phyloP scores from a whole-genome alignment of 2,329 filamentous ascomycete genomes.

The Kalaharituber pfeilii region DNA sequence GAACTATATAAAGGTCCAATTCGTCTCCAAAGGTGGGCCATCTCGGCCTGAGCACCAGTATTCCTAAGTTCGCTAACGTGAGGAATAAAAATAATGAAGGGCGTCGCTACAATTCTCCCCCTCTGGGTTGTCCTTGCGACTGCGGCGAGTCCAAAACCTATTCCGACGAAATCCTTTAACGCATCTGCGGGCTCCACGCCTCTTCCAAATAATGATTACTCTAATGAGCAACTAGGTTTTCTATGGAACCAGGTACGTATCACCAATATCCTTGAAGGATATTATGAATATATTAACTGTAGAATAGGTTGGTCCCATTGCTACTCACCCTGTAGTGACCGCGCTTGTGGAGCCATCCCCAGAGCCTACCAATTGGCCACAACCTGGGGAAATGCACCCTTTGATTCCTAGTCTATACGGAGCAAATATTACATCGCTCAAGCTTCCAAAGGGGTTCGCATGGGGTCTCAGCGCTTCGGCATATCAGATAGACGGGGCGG shows the following conservation, averaged over 20 bases:
- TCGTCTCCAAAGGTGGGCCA: not conserved
- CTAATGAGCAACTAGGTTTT: constrained; percentile 31
- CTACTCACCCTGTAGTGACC: constrained; percentile 28
- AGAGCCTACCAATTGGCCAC: constrained; percentile 28
- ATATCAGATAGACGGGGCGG: constrained; percentile 32
- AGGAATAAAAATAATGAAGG: not conserved
- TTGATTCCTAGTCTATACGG: constrained; percentile 26
- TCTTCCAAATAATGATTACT: constrained; percentile 30
- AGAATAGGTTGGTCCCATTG: constrained; percentile 28
- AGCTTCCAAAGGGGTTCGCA: constrained; percentile 30
- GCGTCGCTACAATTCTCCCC: not conserved
- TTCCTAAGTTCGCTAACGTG: not conserved
- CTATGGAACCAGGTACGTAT: constrained; percentile 28
- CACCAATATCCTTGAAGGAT: not conserved
- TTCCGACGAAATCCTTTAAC: constrained; percentile 25
- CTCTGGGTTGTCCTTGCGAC: not conserved
- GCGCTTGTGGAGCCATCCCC: constrained; percentile 30
- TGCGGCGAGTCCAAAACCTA: not conserved
- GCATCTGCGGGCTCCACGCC: constrained; percentile 30
- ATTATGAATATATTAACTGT: not conserved
- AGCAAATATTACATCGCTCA: constrained; percentile 24
- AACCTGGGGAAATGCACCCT: constrained; percentile 30
- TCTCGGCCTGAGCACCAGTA: not conserved
- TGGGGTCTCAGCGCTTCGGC: constrained; percentile 30
- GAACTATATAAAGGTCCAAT: not conserved